A percentile compares a stretch with the other conserved stretches of the same genome.
These are phyloP conservation scores for Aaosphaeria arxii DNA, from an alignment of 2,329 filamentous ascomycete species.

Conservation along the genomic window DNA sequence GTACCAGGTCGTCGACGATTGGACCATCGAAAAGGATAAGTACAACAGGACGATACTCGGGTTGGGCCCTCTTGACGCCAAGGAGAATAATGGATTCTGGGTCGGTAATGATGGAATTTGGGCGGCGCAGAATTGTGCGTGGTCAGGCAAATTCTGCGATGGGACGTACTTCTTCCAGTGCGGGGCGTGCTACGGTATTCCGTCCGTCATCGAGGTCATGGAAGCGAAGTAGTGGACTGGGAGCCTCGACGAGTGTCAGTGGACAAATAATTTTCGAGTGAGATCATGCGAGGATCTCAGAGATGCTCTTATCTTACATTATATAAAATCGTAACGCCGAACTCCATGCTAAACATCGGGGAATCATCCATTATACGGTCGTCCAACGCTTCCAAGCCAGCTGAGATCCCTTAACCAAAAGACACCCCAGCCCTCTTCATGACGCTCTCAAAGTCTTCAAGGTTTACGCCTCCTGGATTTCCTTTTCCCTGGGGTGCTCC, in stretches of 20 bases:
- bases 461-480: conserved; percentile 60
- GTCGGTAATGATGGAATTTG: background rate
- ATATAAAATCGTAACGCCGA: too few species aligned
- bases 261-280: too few species aligned
- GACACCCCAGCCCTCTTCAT: conserved; percentile 76
- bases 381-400: background rate
- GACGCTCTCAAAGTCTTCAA: conserved; percentile 80
- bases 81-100: background rate
- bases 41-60: background rate
- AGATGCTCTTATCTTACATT: too few species aligned
- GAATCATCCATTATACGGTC: background rate
- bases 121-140: conserved; percentile 1
- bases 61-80: too few species aligned
- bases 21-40: conserved; percentile 3
- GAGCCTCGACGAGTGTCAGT: too few species aligned
- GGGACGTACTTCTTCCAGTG: conserved; percentile 3
- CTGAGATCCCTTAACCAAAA: conserved; percentile 60
- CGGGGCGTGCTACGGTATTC: conserved; percentile 1
- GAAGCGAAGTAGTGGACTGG: background rate
- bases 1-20: conserved; percentile 2
- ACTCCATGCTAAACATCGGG: too few species aligned
- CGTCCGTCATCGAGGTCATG: conserved; percentile 1
- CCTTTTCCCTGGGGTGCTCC: conserved; percentile 58
- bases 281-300: too few species aligned
- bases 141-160: conserved; percentile 2